Evolutionary conservation across 2,329 filamentous ascomycete genomes (phyloP).

Genomic region (Sclerotinia minor): DNA sequence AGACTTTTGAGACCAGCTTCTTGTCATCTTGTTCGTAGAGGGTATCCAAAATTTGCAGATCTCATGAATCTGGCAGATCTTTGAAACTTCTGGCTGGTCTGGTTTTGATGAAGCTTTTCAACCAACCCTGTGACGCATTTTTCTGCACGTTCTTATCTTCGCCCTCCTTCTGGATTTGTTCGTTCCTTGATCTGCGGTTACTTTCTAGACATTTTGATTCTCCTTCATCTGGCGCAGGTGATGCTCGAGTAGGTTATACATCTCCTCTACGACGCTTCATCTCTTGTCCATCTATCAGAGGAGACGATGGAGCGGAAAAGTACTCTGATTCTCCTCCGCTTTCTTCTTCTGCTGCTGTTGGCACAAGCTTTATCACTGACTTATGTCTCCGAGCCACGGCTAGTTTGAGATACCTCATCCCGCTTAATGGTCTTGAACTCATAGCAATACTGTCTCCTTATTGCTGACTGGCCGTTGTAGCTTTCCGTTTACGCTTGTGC

Average conservation of each 20-base stretch:
- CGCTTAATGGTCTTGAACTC: neutral
- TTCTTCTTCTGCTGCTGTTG: too few species aligned
- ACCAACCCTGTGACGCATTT: neutral
- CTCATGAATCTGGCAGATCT: neutral
- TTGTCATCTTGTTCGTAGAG: neutral
- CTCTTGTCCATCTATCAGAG: neutral
- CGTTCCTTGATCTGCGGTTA: neutral
- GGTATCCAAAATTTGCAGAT: neutral
- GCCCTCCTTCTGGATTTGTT: neutral
- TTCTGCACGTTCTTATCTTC: neutral
- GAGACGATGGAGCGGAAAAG: neutral
- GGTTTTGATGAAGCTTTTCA: neutral
- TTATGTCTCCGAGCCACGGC: neutral
- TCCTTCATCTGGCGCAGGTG: neutral
- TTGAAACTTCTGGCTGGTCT: neutral
- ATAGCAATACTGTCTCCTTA: neutral
- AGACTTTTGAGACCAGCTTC: neutral
- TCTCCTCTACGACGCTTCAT: neutral
- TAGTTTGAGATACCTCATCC: too few species aligned
- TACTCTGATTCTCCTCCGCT: neutral
- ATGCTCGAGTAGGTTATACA: too few species aligned
- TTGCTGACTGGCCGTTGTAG: neutral
- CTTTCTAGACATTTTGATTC: neutral
- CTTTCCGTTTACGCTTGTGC: neutral
- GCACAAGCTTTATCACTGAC: neutral